phyloP scores from a whole-genome alignment of 2,329 filamentous ascomycete species.

The Fusarium lateritium region DNA sequence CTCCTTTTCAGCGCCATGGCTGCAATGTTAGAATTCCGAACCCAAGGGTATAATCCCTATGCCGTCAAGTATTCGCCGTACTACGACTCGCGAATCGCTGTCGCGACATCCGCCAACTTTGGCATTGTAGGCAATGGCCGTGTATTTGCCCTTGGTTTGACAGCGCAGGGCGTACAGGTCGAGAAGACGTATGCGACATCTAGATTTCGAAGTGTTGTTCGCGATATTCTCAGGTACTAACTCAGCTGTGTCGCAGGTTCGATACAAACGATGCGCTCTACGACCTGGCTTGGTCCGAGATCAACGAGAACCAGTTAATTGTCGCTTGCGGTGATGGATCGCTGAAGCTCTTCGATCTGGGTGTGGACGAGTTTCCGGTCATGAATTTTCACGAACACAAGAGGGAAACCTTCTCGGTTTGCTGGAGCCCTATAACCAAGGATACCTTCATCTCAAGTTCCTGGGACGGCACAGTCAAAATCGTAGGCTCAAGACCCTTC shows the following conservation, averaged over 20 bases:
- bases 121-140: conserved; percentile 97
- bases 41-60: conserved; percentile 94
- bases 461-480: conserved; percentile 96
- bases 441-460: conserved; percentile 91
- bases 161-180: conserved; percentile 84
- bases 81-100: conserved; percentile 93
- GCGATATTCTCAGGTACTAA: conserved; percentile 2
- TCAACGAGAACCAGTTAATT: conserved; percentile 94
- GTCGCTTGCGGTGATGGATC: conserved; percentile 93
- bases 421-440: conserved; percentile 93
- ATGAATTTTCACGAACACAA: conserved; percentile 95
- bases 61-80: conserved; percentile 99
- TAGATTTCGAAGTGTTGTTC: neutral
- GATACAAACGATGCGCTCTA: conserved; percentile 98
- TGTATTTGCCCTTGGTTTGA: conserved; percentile 86
- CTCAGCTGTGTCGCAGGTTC: conserved; percentile 69
- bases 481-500: conserved; percentile 62
- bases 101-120: conserved; percentile 93
- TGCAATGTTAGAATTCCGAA: conserved; percentile 94
- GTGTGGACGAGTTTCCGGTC: conserved; percentile 85
- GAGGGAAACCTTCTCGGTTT: conserved; percentile 91
- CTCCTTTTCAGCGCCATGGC: conserved; percentile 53
- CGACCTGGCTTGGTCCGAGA: conserved; percentile 94
- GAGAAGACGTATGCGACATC: conserved; percentile 79
- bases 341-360: conserved; percentile 93